Conservation (phyloP, 805 yeast genomes). For the Lachancea meyersii region DNA sequence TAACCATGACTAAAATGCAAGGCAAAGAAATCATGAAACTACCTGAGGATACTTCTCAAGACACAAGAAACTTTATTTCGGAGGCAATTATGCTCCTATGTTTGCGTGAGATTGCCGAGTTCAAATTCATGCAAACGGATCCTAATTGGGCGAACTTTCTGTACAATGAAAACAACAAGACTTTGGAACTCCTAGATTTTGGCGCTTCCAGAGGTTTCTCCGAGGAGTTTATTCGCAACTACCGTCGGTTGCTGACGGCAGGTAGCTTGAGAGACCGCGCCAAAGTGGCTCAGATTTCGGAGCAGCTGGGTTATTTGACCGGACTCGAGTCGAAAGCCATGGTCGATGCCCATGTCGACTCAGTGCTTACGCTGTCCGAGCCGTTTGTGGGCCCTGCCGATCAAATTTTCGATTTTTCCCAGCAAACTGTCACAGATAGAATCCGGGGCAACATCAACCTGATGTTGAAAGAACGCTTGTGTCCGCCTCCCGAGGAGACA, state of each 20-base stretch:
- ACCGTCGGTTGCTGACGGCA: constrained; percentile 65
- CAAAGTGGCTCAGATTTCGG: constrained; percentile 57
- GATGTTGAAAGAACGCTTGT: constrained; percentile 84
- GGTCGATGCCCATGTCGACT: constrained; percentile 89
- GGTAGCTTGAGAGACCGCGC: constrained; percentile 65
- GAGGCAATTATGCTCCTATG: constrained; percentile 82
- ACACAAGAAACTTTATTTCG: constrained; percentile 73
- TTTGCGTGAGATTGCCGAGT: constrained; percentile 74
- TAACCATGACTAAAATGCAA: constrained; percentile 84
- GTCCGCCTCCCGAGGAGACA: constrained; percentile 98
- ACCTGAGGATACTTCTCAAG: constrained; percentile 54
- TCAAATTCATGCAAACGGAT: constrained; percentile 94
- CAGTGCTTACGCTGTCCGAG: constrained; percentile 85
- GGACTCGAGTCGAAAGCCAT: constrained; percentile 84
- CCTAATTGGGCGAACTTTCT: constrained; percentile 99
- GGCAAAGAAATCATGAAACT: constrained; percentile 81
- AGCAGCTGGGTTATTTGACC: constrained; percentile 78
- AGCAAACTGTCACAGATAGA: constrained; percentile 90
- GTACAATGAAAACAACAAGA: constrained; percentile 61
- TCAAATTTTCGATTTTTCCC: constrained; percentile 57
- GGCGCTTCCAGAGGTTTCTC: constrained; percentile 88
- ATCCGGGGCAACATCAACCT: constrained; percentile 81
- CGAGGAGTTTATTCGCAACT: constrained; percentile 59
- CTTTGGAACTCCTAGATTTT: constrained; percentile 84
- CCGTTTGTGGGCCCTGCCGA: constrained; percentile 59